A percentile compares a stretch with the other conserved stretches of the same genome.
Conservation (phyloP, 139 green algal species). For the Choricystis sp. region DNA sequence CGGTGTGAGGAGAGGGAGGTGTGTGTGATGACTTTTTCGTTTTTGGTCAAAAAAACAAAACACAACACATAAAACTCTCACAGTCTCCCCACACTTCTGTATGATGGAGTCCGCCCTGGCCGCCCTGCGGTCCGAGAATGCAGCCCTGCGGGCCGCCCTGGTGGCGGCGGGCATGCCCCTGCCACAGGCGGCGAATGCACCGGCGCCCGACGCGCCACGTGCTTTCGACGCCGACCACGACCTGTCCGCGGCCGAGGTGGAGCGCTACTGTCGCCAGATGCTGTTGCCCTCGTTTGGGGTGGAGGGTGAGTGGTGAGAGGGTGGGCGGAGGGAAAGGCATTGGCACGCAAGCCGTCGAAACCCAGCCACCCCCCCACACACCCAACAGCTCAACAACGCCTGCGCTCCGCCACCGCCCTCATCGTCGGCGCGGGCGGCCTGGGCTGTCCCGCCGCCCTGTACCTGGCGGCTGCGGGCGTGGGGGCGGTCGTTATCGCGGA, state of each 20-base stretch:
- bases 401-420: slow-evolving; percentile 49
- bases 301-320: slow-evolving; percentile 14
- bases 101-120: slow-evolving; percentile 3
- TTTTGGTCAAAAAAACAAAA: background rate
- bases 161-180: background rate
- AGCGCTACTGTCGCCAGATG: slow-evolving; percentile 72
- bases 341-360: background rate
- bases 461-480: slow-evolving; percentile 69
- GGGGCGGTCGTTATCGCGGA: slow-evolving; percentile 67
- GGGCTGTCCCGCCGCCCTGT: slow-evolving; percentile 65
- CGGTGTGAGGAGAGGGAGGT: too few species aligned
- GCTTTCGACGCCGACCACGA: slow-evolving; percentile 23
- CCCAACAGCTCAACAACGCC: slow-evolving; percentile 33
- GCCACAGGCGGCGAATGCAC: background rate
- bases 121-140: slow-evolving; percentile 13
- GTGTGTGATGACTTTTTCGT: background rate
- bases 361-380: background rate
- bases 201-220: background rate
- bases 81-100: background rate
- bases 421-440: slow-evolving; percentile 79
- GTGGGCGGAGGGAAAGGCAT: background rate
- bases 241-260: slow-evolving; percentile 41
- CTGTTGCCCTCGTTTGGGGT: slow-evolving; percentile 65
- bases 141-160: slow-evolving; percentile 5
- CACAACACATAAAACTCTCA: background rate